phyloP scores from a whole-genome alignment of 2,329 filamentous ascomycete species.

The Monosporascus sp. region DNA sequence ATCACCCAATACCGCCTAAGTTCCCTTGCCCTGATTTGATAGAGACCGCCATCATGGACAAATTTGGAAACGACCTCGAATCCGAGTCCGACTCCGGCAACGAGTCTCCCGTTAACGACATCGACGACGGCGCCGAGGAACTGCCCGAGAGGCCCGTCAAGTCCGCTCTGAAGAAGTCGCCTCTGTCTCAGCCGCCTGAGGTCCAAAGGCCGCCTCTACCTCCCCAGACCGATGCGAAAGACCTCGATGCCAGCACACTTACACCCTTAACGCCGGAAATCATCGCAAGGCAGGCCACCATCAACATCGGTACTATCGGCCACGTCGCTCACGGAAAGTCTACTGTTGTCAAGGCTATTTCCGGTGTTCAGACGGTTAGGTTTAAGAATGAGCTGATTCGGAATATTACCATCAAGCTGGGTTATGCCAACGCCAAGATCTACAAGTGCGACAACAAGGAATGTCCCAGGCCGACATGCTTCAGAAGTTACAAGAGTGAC shows the following conservation, averaged over 20 bases:
- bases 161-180: constrained; percentile 79
- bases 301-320: constrained; percentile 98
- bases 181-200: constrained; percentile 50
- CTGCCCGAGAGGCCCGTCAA: constrained; percentile 65
- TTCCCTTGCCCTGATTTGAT: too few relatives aligned
- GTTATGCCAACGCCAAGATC: constrained; percentile 98
- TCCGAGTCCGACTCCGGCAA: constrained; percentile 60
- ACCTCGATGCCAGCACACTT: constrained; percentile 75
- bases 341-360: constrained; percentile 98
- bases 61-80: constrained; percentile 66
- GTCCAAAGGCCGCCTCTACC: constrained; percentile 54
- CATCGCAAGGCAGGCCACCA: constrained; percentile 94
- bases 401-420: constrained; percentile 99
- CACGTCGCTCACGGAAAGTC: constrained; percentile 99
- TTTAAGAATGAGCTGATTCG: constrained; percentile 99
- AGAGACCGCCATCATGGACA: constrained; percentile 45
- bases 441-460: constrained; percentile 94
- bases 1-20: too few relatives aligned
- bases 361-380: constrained; percentile 94
- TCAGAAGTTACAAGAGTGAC: constrained; percentile 95
- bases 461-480: constrained; percentile 92
- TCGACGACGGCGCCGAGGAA: constrained; percentile 53
- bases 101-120: constrained; percentile 55
- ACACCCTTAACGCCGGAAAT: constrained; percentile 91
- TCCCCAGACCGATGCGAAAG: constrained; percentile 87